phyloP scores from a whole-genome alignment of 371 early-diverging fungal genomes.

The Dichotomocladium elegans region DNA sequence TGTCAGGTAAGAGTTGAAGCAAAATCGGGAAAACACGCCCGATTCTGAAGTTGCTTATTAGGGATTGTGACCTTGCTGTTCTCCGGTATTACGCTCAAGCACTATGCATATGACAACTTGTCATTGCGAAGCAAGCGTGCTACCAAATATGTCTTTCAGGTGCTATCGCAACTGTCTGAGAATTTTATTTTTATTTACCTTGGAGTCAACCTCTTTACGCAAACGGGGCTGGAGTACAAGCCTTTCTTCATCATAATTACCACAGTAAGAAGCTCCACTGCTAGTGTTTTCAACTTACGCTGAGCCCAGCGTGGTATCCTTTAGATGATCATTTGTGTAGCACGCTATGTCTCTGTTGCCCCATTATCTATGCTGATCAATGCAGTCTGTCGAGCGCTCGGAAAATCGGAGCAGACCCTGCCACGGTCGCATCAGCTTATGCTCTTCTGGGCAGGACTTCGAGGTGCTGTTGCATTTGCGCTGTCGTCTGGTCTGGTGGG shows the following conservation, averaged over 20 bases:
- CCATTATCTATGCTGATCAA: conserved; percentile 82
- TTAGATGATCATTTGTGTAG: conserved; percentile 69
- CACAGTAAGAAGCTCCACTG: conserved; percentile 58
- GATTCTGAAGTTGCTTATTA: conserved; percentile 4
- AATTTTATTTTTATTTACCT: conserved; percentile 95
- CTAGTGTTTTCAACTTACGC: too few relatives aligned
- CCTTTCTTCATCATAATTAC: conserved; percentile 73
- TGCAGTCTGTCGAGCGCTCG: conserved; percentile 50
- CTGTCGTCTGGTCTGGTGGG: conserved; percentile 81
- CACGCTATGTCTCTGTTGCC: conserved; percentile 80
- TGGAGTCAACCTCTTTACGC: conserved; percentile 87
- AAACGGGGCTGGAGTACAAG: conserved; percentile 63
- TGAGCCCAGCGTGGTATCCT: not conserved
- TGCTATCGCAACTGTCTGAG: conserved; percentile 87
- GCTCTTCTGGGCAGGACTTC: conserved; percentile 93
- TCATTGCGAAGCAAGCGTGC: conserved; percentile 69
- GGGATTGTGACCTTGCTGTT: conserved; percentile 94
- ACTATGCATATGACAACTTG: conserved; percentile 91
- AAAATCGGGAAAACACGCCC: not conserved
- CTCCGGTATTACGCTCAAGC: conserved; percentile 87
- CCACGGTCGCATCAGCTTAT: conserved; percentile 87
- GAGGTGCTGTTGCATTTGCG: conserved; percentile 96
- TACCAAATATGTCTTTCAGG: conserved; percentile 83
- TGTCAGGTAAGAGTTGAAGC: conserved; percentile 59
- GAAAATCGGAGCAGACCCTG: conserved; percentile 55